phyloP scores from a whole-genome alignment of 306 rosid species.

The Lablab purpureus region DNA sequence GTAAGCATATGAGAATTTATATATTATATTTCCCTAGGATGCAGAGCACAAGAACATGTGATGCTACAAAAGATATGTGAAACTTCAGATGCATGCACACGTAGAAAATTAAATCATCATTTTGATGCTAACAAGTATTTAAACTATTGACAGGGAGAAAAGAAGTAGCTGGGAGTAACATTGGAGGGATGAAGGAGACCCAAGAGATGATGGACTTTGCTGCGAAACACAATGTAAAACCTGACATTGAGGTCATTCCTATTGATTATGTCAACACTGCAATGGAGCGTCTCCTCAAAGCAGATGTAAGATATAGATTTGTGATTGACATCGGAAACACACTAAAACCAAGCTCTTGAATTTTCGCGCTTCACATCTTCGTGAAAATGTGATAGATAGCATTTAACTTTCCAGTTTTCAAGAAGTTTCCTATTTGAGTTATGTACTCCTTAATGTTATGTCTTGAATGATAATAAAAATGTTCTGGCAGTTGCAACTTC shows the following conservation, averaged over 20 bases:
- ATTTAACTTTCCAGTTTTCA: background rate
- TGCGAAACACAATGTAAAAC: constrained; percentile 48
- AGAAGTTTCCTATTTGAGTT: background rate
- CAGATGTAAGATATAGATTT: constrained; percentile 60
- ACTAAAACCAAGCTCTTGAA: constrained; percentile 20
- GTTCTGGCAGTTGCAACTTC: too few species aligned
- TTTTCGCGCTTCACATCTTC: background rate
- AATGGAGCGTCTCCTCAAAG: constrained; percentile 53
- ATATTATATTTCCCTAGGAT: too few species aligned
- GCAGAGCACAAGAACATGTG: too few species aligned
- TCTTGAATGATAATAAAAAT: too few species aligned
- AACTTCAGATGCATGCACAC: background rate
- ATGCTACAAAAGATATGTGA: too few species aligned
- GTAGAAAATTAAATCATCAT: background rate
- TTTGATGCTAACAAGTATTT: background rate
- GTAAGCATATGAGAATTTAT: too few species aligned
- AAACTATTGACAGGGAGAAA: constrained; percentile 6
- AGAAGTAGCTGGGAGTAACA: constrained; percentile 37
- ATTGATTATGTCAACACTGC: constrained; percentile 58
- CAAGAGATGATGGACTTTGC: constrained; percentile 64
- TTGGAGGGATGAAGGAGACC: constrained; percentile 56
- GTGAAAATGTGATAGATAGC: background rate
- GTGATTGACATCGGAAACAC: constrained; percentile 56
- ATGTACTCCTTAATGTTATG: background rate
- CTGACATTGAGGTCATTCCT: constrained; percentile 53